Percentiles rank a stretch among this genome's conserved stretches.
These are phyloP conservation scores for Neoboletus brunneissimus DNA, from an alignment of 768 basidiomycete species.

Conservation along the genomic window DNA sequence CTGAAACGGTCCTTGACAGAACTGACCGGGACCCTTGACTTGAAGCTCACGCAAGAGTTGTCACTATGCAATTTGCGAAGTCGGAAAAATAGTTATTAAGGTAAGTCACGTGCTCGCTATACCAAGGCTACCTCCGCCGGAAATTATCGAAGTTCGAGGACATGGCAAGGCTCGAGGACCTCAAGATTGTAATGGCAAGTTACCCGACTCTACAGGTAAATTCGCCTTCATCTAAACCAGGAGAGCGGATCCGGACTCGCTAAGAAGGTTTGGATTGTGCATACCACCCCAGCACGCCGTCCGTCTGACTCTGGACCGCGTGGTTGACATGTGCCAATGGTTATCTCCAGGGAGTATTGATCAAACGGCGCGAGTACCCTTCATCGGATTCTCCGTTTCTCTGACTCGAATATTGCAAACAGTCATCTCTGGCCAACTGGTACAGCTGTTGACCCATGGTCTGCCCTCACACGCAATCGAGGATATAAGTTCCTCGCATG, in stretches of 20 bases:
- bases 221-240: neutral
- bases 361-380: neutral
- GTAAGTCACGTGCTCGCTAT: slow-evolving; percentile 20
- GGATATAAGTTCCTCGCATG: neutral
- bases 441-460: neutral
- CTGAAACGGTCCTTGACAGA: neutral
- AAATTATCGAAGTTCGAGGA: neutral
- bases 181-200: neutral
- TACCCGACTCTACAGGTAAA: neutral
- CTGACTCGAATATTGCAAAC: neutral
- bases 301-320: slow-evolving; percentile 4
- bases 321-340: slow-evolving; percentile 15
- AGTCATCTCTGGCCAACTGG: neutral
- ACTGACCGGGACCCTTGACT: slow-evolving; percentile 1
- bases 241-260: neutral
- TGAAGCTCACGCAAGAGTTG: slow-evolving; percentile 11
- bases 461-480: neutral
- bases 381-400: neutral
- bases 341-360: slow-evolving; percentile 15
- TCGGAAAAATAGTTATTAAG: neutral
- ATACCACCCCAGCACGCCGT: neutral
- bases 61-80: neutral
- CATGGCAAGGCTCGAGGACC: neutral
- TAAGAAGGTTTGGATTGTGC: neutral
- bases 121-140: neutral